Evolutionary conservation across 495 filamentous ascomycete genomes (phyloP), one percentile per base, ranked within the genome.

Genomic region (Lophium mytilinum): DNA sequence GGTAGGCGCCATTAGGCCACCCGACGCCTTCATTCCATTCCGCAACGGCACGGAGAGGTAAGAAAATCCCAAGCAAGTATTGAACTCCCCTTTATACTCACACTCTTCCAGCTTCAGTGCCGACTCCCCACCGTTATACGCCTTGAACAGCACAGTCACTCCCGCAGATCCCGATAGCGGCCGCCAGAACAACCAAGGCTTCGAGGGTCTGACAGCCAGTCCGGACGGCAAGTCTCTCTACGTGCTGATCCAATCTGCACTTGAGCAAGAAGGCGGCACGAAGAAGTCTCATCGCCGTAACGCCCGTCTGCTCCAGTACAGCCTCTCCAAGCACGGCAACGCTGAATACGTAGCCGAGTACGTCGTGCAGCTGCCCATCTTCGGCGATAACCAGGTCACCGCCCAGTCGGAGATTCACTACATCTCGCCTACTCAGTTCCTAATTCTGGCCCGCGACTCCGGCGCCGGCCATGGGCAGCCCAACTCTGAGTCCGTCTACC

Each of bases 181-280:
- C 6, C 78, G 87, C 33, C 72, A 78, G 56, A 89, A 91, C 66
- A 91, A 91, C 69, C 84, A 89, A 61, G 85, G 86, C 18, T 82
- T 91, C 57, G 88, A 93, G 67, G 87, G 83, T 0, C 70, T 93
- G 46, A 85, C 85, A 0, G 69, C 80, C 14, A 80, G 77, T 10
- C 67, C 77, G 0, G 83, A 88, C 56, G 85, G 86, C 34, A 82
- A 80, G 47, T 78, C 72, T 1, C 73, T 91, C 10, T 90, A 80
- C 65, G 76, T 80, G 1, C 73, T 93, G 60, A 70, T 90, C 37
- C 87, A 91, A 67, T 81, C 80, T 0, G 83, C 86, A 70, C 80
- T 4, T 60, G 49, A 55, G 47, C 62, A 65, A 56, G 61, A 66
- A 10, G 85, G 86, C 49, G 83, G 83, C 17, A 67, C 73, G 1